These are phyloP conservation scores for Cyamopsis tetragonoloba DNA, from an alignment of 306 rosid species.

Conservation along the genomic window DNA sequence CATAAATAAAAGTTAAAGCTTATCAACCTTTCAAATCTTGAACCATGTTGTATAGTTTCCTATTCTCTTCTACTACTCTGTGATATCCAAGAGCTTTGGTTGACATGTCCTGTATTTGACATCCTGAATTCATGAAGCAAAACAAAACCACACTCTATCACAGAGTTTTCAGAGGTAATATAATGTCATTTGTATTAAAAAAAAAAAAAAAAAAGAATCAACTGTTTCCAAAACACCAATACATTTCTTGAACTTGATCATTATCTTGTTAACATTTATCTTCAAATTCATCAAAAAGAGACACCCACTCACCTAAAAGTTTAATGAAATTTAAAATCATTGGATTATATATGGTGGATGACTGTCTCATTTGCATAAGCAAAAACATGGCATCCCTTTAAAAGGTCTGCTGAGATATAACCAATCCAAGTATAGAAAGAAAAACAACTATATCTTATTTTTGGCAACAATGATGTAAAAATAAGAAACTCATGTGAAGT, in stretches of 20 bases:
- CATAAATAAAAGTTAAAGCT: background rate
- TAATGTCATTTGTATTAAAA: background rate
- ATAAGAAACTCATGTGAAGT: slow-evolving; percentile 11
- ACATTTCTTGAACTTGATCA: background rate
- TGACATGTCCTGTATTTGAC: slow-evolving; percentile 66
- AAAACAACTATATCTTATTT: background rate
- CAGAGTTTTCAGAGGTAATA: background rate
- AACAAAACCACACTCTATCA: background rate
- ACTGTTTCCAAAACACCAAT: background rate
- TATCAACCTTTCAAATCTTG: slow-evolving; percentile 84
- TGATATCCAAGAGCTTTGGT: slow-evolving; percentile 72
- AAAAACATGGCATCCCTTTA: background rate
- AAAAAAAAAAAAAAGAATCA: background rate
- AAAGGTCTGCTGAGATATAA: background rate
- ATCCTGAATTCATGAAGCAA: slow-evolving; percentile 45
- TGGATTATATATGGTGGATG: background rate
- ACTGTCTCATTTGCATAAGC: background rate
- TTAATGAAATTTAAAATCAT: background rate
- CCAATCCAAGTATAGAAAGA: background rate
- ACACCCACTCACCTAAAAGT: background rate
- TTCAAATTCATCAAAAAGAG: background rate
- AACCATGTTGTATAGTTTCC: slow-evolving; percentile 76
- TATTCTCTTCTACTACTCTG: slow-evolving; percentile 78
- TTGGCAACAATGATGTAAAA: background rate
- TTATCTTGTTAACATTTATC: background rate